phyloP scores from a whole-genome alignment of 371 early-diverging fungal genomes.

The Lichtheimia ramosa region DNA sequence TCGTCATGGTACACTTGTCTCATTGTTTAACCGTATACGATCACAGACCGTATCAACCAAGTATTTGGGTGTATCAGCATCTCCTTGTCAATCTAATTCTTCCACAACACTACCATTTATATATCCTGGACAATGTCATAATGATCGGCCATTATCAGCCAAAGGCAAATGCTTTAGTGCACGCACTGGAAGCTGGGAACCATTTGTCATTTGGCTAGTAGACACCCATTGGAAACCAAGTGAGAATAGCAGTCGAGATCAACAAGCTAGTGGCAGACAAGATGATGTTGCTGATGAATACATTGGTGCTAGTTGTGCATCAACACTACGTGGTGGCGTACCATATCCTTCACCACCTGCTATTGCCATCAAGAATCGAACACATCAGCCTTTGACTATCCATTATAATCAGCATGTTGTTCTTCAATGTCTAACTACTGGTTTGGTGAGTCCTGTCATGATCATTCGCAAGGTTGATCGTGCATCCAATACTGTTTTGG shows the following conservation, averaged over 20 bases:
- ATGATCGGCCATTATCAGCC: constrained; percentile 15
- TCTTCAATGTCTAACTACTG: constrained; percentile 78
- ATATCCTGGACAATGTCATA: background rate
- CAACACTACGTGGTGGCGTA: constrained; percentile 27
- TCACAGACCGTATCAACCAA: constrained; percentile 88
- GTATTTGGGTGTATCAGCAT: constrained; percentile 70
- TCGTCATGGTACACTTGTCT: constrained; percentile 78
- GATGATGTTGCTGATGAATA: background rate
- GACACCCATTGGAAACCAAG: constrained; percentile 46
- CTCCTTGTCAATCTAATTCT: background rate
- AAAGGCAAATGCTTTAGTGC: constrained; percentile 75
- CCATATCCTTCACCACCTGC: constrained; percentile 72
- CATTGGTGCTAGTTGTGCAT: constrained; percentile 16
- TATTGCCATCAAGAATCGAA: constrained; percentile 54
- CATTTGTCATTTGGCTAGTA: constrained; percentile 86
- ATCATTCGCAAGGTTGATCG: constrained; percentile 82
- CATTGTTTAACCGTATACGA: constrained; percentile 83
- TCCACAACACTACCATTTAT: background rate
- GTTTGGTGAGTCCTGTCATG: constrained; percentile 81
- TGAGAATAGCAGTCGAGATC: constrained; percentile 1
- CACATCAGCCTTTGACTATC: constrained; percentile 59
- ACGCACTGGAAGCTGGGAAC: constrained; percentile 81
- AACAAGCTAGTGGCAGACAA: constrained; percentile 27
- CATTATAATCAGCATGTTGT: constrained; percentile 84
- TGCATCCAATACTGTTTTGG: constrained; percentile 74